Evolutionary conservation across 2,329 filamentous ascomycete species (phyloP), one percentile per base, ranked within the genome.

Genomic region (Phaeophleospora eucalypticola): DNA sequence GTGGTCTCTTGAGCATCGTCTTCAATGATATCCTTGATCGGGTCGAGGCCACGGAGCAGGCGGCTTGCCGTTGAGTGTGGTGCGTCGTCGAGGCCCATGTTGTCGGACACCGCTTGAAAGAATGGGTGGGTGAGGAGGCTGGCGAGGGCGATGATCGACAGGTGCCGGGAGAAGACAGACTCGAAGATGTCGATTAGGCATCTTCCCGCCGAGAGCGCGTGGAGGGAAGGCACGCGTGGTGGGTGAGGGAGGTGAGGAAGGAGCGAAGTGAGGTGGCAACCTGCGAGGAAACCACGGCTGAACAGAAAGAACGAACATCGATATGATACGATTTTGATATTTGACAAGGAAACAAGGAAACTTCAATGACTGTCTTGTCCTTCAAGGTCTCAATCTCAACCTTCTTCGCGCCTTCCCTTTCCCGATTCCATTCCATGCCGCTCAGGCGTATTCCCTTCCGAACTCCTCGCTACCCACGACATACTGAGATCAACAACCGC

Each of bases 381-480:
- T n/a, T n/a, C n/a, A n/a, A n/a, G n/a, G n/a, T n/a, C n/a, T n/a
- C n/a, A n/a, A n/a, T n/a, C n/a, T n/a, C n/a, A n/a, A n/a, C n/a
- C n/a, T n/a, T n/a, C n/a, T n/a, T n/a, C n/a, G n/a, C n/a, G n/a
- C n/a, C n/a, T n/a, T n/a, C n/a, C n/a, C n/a, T 15, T 18, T 34
- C 21, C 10, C 15, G 8, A 9, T 16, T 21, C 24, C 43, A n/a
- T 36, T 24, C 27, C 39, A 38, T 38, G 32, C 44, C 29, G 38
- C 44, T 27, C 44, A 41, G n/a, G 33, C 7, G 33, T 19, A 21
- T 40, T 35, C 21, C 36, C 4, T 18, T 27, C 20, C 44, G 43
- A 43, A 55, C 49, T 55, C 52, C 49, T 40, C 48, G 46, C 48
- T 51, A 36, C 36, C 46, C 41, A 37, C 27, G 10, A 29, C n/a